Base-by-base conservation (phyloP, 1,284 basidiomycete species). In the Xerocomus nothofagi region DNA sequence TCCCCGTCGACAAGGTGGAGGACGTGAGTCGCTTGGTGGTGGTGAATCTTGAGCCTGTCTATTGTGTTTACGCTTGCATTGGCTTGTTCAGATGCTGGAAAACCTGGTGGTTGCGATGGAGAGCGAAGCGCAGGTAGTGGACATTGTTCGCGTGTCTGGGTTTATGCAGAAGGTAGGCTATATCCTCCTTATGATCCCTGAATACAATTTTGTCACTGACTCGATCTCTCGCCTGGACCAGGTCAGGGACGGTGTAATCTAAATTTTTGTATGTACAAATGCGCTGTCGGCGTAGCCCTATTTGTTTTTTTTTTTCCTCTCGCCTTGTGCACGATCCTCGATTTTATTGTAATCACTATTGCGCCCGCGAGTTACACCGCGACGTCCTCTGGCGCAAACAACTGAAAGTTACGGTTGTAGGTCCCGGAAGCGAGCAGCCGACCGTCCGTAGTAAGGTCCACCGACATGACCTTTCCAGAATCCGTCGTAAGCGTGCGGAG, bases 401-500 rank as follows among this genome's bases (percentile, higher is more conserved):
- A 74, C 68, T 97, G 94, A 79, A 93, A 97, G 67, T 91, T 93
- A 54, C 94, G 79, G 71, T 91, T 93, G 69, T 93, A 97, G 49
- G 92, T 94, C 24, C 93, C 94, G 10, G 86, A 89, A 3, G 88
- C 94, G 37, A 98, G 80, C 65, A 92, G 80, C 63, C 86, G 86
- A 20, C 86, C 92, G 65, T 97, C 90, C 53, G 77, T 75, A 20
- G 86, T 83, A 21, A 98, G 77, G 68, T 99, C 97, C 27, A 96
- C 93, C 30, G 91, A 93, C 97, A 99, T 99, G 51, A 98, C 94
- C 70, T 98, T 98, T 30, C 94, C 94, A 6, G 91, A 88, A 66
- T 98, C 96, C 14, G 93, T 95, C 29, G 91, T 86, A 53, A 99
- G 77, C 40, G 90, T 90, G 54, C 87, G 80, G 39, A 98, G 76